Evolutionary conservation across 2,329 filamentous ascomycete genomes (phyloP), one percentile per base, ranked within the genome.

Genomic region (Bertia moriformis): DNA sequence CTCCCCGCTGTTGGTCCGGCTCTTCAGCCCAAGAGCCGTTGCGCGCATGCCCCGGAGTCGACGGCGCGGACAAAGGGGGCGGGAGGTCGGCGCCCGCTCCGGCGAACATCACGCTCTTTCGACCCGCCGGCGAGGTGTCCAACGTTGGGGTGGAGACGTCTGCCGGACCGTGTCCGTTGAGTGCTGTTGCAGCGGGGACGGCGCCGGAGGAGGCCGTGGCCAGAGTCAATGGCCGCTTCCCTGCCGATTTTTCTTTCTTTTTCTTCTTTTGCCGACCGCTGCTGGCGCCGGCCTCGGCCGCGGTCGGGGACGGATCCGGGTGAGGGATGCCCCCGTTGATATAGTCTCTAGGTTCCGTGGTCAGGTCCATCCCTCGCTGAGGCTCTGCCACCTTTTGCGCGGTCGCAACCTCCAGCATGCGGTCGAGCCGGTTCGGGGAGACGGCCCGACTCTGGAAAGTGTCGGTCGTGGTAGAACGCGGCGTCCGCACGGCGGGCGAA

Each of bases 21-120:
- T 77, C 66, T 39, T 82, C 77, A 36, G 82, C 76, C 61, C 71
- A 71, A 3, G 82, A 85, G 22, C 73, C 69, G 33, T 79, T 69
- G 42, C 77, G 68, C 20, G 69, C 72, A 46, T 77, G 73, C 15
- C 63, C 54, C 15, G 57, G 46, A 4, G 67, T 59, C 4, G 65
- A 10, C 7, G 22, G 22, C 22, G 7, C 59, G 22, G 71, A 74
- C 46, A 57, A 51, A n/a, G n/a, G n/a, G n/a, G n/a, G n/a, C n/a
- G n/a, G n/a, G n/a, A n/a, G n/a, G 45, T 54, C 62, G 19, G 60
- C 56, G 38, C 74, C 66, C 13, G 69, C 61, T 19, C 73, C 68
- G 2, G 71, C 74, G 52, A 93, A 91, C 48, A 91, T 84, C 3
- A 93, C 83, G 52, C 80, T 89, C 41, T 73, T 71, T 38, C 75